phyloP scores from a whole-genome alignment of 2,329 filamentous ascomycete genomes.

The Claviceps arundinis region DNA sequence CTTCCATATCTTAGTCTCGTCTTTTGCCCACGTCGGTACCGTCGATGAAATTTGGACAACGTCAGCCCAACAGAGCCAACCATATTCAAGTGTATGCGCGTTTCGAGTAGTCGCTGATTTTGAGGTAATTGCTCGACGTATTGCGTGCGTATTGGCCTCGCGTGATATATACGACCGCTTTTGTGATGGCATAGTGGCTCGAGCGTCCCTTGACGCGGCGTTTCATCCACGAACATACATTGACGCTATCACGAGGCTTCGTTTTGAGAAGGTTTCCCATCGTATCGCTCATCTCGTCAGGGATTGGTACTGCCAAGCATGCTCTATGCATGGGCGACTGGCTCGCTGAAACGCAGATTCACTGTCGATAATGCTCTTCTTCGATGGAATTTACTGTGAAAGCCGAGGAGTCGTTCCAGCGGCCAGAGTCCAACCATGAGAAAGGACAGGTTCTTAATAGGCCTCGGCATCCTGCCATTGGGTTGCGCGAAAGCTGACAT shows the following conservation, averaged over 20 bases:
- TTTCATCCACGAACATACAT: constrained; percentile 63
- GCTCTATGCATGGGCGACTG: constrained; percentile 48
- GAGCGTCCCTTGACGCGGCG: constrained; percentile 47
- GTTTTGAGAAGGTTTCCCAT: constrained; percentile 44
- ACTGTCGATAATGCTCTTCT: constrained; percentile 53
- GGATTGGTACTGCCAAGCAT: constrained; percentile 49
- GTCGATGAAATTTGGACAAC: constrained; percentile 48
- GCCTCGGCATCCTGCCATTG: constrained; percentile 23
- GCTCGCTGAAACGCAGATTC: constrained; percentile 54
- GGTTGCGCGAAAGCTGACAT: constrained; percentile 13
- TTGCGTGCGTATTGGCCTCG: constrained; percentile 45
- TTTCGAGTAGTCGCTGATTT: too few species aligned
- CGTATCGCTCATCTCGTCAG: constrained; percentile 46
- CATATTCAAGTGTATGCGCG: constrained; percentile 17
- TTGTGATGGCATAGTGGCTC: constrained; percentile 45
- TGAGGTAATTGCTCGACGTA: constrained; percentile 32
- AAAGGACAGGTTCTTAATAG: constrained; percentile 51
- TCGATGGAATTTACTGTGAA: constrained; percentile 63
- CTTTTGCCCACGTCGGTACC: constrained; percentile 21
- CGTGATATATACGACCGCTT: constrained; percentile 59
- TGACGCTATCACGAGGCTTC: constrained; percentile 48
- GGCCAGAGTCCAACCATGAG: constrained; percentile 61
- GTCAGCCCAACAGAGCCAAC: constrained; percentile 49
- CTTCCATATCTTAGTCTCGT: constrained; percentile 6
- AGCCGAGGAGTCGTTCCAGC: constrained; percentile 61